phyloP scores from a whole-genome alignment of 257 asterid species.

The Nemophila menziesii region DNA sequence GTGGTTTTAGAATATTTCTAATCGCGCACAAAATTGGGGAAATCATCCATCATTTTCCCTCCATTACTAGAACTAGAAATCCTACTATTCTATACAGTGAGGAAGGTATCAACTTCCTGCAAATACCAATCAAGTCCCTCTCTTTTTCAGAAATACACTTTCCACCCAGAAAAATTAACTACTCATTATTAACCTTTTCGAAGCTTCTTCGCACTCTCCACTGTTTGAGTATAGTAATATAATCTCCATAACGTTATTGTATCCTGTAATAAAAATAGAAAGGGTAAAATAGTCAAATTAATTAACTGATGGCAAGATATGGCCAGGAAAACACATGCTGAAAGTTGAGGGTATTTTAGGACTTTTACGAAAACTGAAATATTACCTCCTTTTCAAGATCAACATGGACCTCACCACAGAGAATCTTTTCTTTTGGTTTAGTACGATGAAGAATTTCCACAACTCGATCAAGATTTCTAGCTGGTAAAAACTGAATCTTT shows the following conservation, averaged over 20 bases:
- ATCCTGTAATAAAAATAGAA: conserved; percentile 30
- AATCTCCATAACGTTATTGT: conserved; percentile 56
- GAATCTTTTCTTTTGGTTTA: conserved; percentile 14
- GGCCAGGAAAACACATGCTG: too few relatives aligned
- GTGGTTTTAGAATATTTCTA: too few relatives aligned
- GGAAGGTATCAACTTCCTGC: too few relatives aligned
- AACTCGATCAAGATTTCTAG: conserved; percentile 41
- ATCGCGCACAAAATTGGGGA: too few relatives aligned
- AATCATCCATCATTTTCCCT: too few relatives aligned
- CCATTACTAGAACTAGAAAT: too few relatives aligned
- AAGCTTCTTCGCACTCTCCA: conserved; percentile 20
- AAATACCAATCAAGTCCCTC: too few relatives aligned
- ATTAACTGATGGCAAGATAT: background rate
- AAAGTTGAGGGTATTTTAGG: too few relatives aligned
- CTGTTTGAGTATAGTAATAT: conserved; percentile 36
- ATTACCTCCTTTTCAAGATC: conserved; percentile 54
- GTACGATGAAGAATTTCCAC: conserved; percentile 34
- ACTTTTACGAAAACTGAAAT: background rate
- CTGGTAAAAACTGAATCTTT: conserved; percentile 42
- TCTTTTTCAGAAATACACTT: too few relatives aligned
- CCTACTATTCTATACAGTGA: too few relatives aligned
- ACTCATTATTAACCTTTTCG: conserved; percentile 2
- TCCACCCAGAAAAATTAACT: too few relatives aligned
- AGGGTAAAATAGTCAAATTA: background rate
- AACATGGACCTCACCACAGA: conserved; percentile 26